Conservation (phyloP, 2,329 filamentous ascomycete genomes). For the Penicillium sp. region DNA sequence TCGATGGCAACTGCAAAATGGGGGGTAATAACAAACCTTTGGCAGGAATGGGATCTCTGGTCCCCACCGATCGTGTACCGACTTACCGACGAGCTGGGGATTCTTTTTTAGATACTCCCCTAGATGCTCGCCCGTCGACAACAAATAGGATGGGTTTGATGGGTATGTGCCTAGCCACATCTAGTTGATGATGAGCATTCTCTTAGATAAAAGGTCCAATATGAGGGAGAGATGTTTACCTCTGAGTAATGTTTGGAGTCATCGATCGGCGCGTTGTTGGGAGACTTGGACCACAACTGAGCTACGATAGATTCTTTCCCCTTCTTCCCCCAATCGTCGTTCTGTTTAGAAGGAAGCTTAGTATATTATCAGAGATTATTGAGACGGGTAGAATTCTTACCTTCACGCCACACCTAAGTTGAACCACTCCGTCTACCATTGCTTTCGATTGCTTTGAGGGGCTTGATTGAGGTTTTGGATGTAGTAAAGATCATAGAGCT, state of each 20-base stretch:
- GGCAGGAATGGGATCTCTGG: conserved; percentile 70
- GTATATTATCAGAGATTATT: not conserved
- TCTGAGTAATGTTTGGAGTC: conserved; percentile 66
- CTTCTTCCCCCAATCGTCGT: conserved; percentile 72
- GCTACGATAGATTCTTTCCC: conserved; percentile 68
- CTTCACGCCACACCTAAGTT: conserved; percentile 58
- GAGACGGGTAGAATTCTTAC: conserved; percentile 20
- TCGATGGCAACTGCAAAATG: not conserved
- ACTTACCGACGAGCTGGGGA: conserved; percentile 64
- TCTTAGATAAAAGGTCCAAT: not conserved
- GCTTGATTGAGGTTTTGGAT: no score
- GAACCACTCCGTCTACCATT: conserved; percentile 56
- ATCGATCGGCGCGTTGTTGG: conserved; percentile 65
- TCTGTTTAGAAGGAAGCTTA: conserved; percentile 33
- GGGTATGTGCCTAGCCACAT: conserved; percentile 81
- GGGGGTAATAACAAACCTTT: conserved; percentile 51
- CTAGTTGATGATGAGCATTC: conserved; percentile 21
- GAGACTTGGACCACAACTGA: conserved; percentile 65
- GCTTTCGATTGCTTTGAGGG: not conserved
- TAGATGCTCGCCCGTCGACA: conserved; percentile 64
- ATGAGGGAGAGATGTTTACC: conserved; percentile 31
- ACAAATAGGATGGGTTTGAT: conserved; percentile 65
- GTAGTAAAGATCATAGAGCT: no score
- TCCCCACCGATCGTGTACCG: conserved; percentile 63
- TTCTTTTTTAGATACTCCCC: conserved; percentile 66